Percentiles rank a stretch among this genome's conserved stretches.
Evolutionary conservation across 495 filamentous ascomycete genomes (phyloP).

Genomic region (Tirmania nivea): DNA sequence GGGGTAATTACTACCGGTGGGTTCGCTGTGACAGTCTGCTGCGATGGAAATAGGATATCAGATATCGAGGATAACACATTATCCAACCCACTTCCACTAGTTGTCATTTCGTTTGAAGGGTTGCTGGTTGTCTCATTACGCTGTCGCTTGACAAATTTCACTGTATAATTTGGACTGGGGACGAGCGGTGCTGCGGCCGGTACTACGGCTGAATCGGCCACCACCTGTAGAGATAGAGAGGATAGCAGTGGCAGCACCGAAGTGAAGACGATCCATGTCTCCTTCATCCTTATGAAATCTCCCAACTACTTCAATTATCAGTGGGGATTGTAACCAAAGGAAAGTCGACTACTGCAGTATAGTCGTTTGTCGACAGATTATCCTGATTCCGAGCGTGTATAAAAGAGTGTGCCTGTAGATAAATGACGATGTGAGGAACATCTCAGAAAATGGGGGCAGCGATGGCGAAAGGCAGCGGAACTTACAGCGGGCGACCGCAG

Average conservation of each 20-base stretch:
- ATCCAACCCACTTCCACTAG: neutral
- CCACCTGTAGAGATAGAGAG: slow-evolving; percentile 3
- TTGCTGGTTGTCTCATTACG: too few relatives aligned
- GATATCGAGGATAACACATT: neutral
- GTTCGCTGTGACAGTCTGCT: neutral
- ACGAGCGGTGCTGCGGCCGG: too few relatives aligned
- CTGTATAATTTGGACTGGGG: too few relatives aligned
- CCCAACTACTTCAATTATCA: too few relatives aligned
- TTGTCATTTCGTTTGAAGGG: neutral
- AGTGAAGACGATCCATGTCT: slow-evolving; percentile 11
- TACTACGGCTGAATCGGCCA: too few relatives aligned
- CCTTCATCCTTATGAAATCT: slow-evolving; percentile 8
- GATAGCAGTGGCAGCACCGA: slow-evolving; percentile 11
- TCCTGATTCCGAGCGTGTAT: neutral
- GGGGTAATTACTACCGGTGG: neutral
- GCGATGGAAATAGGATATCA: neutral
- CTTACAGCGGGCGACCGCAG: too few relatives aligned
- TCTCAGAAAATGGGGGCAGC: too few relatives aligned
- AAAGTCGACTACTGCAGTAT: too few relatives aligned
- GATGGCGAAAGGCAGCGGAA: too few relatives aligned
- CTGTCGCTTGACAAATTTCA: neutral
- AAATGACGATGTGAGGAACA: too few relatives aligned
- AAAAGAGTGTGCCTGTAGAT: neutral
- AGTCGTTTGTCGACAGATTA: too few relatives aligned
- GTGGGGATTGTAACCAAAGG: too few relatives aligned